Base-by-base conservation (phyloP, 768 basidiomycete species). In the Brasilioporus rufonigricans region DNA sequence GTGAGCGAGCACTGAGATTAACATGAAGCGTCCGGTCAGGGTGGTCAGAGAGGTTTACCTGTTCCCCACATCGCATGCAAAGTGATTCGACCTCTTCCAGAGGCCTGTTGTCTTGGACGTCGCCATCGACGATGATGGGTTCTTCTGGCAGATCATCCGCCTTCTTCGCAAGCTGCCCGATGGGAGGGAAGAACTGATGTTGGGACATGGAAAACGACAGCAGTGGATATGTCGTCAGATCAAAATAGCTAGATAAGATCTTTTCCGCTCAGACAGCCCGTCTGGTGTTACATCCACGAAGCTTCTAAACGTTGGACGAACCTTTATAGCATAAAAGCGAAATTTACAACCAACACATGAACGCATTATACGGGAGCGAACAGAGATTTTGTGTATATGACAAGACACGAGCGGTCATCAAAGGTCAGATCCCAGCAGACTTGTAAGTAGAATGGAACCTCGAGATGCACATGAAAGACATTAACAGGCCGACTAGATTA, bases 1-100 rank as follows among this genome's bases (percentile, higher is more conserved):
- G 16, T 6, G 35, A 3, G 16, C 16, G 7, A 10, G 33, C 5
- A 3, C 2, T 10, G 12, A 16, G 14, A n/a, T n/a, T n/a, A n/a
- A n/a, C n/a, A n/a, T n/a, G n/a, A n/a, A n/a, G n/a, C n/a, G n/a
- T n/a, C n/a, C n/a, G n/a, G n/a, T n/a, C n/a, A n/a, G n/a, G n/a
- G n/a, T n/a, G n/a, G n/a, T n/a, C n/a, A n/a, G 33, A 11, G 33
- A 16, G 13, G 68, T 82, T 68, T 60, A 91, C 96, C 82, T 98
- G 88, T 71, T 98, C 83, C 41, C 82, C 79, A 66, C 97, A 99
- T 69, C 81, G 82, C 92, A 98, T 96, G 74, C 97, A 98, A 26
- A 98, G 74, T 13, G 91, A 94, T 55, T 93, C 90, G 56, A 98
- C 80, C 71, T 92, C 87, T 61, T 94, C 82, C 11, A 95, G 80